A percentile compares a stretch with the other conserved stretches of the same genome.
Conservation (phyloP, 176 grass and related monocot species). For the Echinochloa phyllopogon region DNA sequence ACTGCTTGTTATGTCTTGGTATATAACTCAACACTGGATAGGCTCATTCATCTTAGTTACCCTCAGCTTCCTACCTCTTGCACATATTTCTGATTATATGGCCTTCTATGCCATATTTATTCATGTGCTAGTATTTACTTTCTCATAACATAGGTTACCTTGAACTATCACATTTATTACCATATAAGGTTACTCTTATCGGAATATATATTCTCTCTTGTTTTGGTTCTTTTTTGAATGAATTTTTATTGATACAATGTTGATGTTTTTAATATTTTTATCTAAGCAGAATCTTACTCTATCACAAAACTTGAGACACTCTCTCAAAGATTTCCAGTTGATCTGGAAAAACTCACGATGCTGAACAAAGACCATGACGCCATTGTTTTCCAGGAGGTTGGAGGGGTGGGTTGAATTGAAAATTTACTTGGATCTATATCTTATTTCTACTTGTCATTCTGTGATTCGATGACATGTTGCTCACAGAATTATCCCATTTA, state of each 20-base stretch:
- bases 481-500: constrained; percentile 32
- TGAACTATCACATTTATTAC: constrained; percentile 1
- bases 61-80: neutral
- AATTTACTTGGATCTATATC: neutral
- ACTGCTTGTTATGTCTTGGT: neutral
- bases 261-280: constrained; percentile 44
- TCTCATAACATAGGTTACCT: neutral
- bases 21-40: too few relatives aligned
- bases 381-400: constrained; percentile 52
- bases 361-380: constrained; percentile 50
- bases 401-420: constrained; percentile 56
- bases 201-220: neutral
- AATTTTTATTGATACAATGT: neutral
- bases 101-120: neutral
- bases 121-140: constrained; percentile 14
- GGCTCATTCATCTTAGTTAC: neutral
- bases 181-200: neutral
- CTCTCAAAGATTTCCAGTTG: constrained; percentile 57
- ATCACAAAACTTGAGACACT: constrained; percentile 44
- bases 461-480: neutral
- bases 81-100: constrained; percentile 10
- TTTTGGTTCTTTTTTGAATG: neutral
- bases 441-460: neutral
- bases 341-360: constrained; percentile 56
- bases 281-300: constrained; percentile 48